phyloP scores from a whole-genome alignment of 2,329 filamentous ascomycete genomes.

The Albophoma yamanashiensis region DNA sequence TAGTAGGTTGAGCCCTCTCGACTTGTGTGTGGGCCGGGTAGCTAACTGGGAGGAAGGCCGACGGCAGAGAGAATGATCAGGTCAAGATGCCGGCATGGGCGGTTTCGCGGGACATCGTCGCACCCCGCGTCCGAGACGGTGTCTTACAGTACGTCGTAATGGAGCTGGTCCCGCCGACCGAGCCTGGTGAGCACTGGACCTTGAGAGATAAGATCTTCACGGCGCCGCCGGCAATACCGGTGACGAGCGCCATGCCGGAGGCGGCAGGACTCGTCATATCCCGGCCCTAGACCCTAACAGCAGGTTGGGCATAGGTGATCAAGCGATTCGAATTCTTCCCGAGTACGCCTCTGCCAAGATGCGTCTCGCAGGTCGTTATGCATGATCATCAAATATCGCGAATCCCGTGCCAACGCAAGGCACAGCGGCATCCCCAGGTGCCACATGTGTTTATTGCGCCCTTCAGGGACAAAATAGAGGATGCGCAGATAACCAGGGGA shows the following conservation, averaged over 20 bases:
- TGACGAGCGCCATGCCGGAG: constrained; percentile 4
- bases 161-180: constrained; percentile 29
- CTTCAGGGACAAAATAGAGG: background rate
- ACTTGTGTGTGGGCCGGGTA: background rate
- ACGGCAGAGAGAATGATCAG: constrained; percentile 35
- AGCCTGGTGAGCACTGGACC: constrained; percentile 26
- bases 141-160: constrained; percentile 36
- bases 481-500: background rate
- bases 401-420: background rate
- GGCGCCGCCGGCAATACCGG: constrained; percentile 6
- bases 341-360: background rate
- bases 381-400: background rate
- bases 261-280: constrained; percentile 1
- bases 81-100: constrained; percentile 14
- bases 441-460: background rate
- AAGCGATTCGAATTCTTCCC: background rate
- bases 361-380: background rate
- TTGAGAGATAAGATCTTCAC: constrained; percentile 20
- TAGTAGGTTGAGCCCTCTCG: constrained; percentile 25
- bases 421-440: background rate
- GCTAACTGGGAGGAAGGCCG: constrained; percentile 26
- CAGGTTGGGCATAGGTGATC: background rate
- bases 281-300: background rate
- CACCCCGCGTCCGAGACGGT: constrained; percentile 34
- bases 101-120: constrained; percentile 29